Base-by-base conservation (phyloP, 768 basidiomycete species). In the Hericium rajendrae region DNA sequence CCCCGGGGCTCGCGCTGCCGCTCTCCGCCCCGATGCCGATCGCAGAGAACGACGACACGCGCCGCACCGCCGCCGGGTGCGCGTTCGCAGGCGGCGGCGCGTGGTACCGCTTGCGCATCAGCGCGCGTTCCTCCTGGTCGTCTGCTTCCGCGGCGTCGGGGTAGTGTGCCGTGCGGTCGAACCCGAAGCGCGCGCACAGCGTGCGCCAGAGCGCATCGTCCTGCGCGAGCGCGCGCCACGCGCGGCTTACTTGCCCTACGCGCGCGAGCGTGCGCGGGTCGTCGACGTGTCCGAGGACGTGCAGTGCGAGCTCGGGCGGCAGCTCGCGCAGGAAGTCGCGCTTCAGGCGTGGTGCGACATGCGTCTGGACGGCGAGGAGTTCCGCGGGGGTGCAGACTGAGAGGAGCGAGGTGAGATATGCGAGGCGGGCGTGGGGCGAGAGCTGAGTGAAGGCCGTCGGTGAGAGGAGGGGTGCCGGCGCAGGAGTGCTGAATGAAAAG, bases 281-380 rank as follows among this genome's bases (percentile, higher is more conserved):
- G 49, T 61, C 60, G 38, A 63, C 43, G 53, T 58, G 58, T 38
- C 37, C 53, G 52, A 63, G 60, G 22, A 61, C 56, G 41, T 60
- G 57, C 15, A 63, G 60, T 15, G 60, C 57, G 38, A 63, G 62
- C 24, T 63, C 62, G 38, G 53, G 52, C 9, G 62, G 62, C 20
- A 63, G 38, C 28, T 61, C 60, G 38, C 55, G 48, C 16, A 63
- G 60, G 43, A 63, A 61, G 39, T 63, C 62, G 26, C 62, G 62
- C 43, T 63, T 60, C 38, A 60, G 60, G 52, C 58, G 57, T 9
- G 62, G 62, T 5, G 60, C 62, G 32, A 63, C 57, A 18, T 50
- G 53, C 4, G 62, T 58, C 18, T 57, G 55, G 38, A 63, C 53
- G 57, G 58, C 58, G 32, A 56, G 58, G 4, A 61, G 57, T 24